Base-by-base conservation (phyloP, 164 flowering plant species). In the Dillenia suffruticosa region DNA sequence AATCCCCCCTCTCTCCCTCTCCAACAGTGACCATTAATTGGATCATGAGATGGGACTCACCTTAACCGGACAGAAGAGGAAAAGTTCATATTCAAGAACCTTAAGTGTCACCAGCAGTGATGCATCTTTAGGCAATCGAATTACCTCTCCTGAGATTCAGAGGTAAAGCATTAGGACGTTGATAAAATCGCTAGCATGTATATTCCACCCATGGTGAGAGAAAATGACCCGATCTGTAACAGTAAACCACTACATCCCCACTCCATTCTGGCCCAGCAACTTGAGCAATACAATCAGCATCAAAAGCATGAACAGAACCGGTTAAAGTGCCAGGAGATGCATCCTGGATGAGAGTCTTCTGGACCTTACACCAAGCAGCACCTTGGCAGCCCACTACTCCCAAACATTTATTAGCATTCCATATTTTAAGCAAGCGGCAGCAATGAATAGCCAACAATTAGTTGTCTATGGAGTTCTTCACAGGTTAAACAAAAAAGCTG, bases 361-460 rank as follows among this genome's bases (percentile, higher is more conserved):
- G 67, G 43, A 77, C 63, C 76, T 79, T 89, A 84, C 96, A 89
- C 97, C 97, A 94, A 13, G 95, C 97, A 22, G 98, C 98, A 63
- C 98, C 98, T 76, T 94, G 97, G 81, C 98, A 94, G 75, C 98
- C 97, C 49, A 91, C 96, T 63, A 94, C 82, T 10, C 98, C 97
- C 22, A 87, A 67, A 66, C 81, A 87, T 62, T 83, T 86, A 78
- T 94, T 94, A 76, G 79, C 40, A 60, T 91, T 94, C 99, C 99
- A 94, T 40, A 94, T 65, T 70, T 94, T 94, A 57, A 94, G 88
- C 79, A 94, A 76, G 79, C 96, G 88, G 90, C 73, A 72, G 40
- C 40, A 32, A 32, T 32, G 40, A 32, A 32, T 6, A 5, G 40
- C 40, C 40, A 32, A 32, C 40, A 32, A 6, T 32, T 32, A 32